Evolutionary conservation across 495 filamentous ascomycete species (phyloP).

Genomic region (Neurospora sp.): DNA sequence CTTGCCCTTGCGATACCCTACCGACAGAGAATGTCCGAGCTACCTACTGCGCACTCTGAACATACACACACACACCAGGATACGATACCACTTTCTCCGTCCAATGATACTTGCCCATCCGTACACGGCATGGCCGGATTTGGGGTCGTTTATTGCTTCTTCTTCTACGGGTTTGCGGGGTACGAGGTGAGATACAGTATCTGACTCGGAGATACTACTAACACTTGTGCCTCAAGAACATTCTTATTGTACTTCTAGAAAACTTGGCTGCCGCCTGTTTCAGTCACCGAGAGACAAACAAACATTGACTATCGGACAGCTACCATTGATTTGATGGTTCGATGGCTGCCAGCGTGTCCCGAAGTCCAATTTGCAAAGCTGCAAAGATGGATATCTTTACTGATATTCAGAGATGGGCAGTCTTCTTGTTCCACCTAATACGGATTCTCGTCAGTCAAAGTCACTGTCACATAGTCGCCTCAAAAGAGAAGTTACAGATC

Average conservation of each 20-base stretch:
- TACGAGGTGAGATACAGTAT: not conserved
- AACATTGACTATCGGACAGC: not conserved
- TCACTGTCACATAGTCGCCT: not conserved
- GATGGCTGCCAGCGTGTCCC: not conserved
- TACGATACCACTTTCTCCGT: not conserved
- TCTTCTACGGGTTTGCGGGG: not conserved
- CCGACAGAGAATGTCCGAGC: not conserved
- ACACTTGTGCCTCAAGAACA: not conserved
- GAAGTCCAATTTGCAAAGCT: not conserved
- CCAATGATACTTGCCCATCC: not conserved
- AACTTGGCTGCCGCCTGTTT: not conserved
- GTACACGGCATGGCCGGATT: not conserved
- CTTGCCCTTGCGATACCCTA: not conserved
- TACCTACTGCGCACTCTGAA: not conserved
- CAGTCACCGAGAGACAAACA: not conserved
- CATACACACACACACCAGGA: not conserved
- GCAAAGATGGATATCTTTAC: not conserved
- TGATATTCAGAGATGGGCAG: not conserved
- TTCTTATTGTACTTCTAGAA: not conserved
- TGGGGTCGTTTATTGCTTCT: not conserved
- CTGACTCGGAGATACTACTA: not conserved
- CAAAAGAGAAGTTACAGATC: constrained; percentile 18
- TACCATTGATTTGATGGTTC: not conserved
- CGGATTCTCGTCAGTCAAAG: not conserved
- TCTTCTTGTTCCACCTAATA: not conserved